A percentile compares a stretch with the other conserved stretches of the same genome.
Conservation (phyloP, 2,329 filamentous ascomycete species). For the Exserohilum rostratum region DNA sequence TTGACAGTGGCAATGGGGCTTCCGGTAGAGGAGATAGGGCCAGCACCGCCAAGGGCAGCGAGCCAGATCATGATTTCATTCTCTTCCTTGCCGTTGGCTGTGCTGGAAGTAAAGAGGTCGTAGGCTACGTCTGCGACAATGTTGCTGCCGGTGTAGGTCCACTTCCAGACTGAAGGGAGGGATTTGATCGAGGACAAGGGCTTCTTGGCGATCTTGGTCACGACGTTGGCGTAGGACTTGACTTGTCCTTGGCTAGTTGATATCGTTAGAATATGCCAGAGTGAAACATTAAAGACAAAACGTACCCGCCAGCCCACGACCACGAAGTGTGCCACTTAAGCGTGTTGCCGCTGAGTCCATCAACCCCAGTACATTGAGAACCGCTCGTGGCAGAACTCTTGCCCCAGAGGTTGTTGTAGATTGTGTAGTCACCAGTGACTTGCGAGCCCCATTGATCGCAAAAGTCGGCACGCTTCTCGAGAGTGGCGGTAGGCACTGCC, state of each 20-base stretch:
- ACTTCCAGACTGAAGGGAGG: slow-evolving; percentile 55
- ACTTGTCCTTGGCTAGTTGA: slow-evolving; percentile 39
- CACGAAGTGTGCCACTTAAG: slow-evolving; percentile 55
- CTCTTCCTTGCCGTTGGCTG: slow-evolving; percentile 54
- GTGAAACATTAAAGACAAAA: not conserved
- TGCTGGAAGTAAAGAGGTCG: slow-evolving; percentile 64
- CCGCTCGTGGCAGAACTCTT: slow-evolving; percentile 49
- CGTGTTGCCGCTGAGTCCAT: slow-evolving; percentile 44
- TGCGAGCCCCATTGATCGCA: slow-evolving; percentile 42
- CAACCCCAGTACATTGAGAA: slow-evolving; percentile 54
- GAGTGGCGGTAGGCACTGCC: slow-evolving; percentile 34
- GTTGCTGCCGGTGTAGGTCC: slow-evolving; percentile 56
- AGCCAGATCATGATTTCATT: slow-evolving; percentile 74
- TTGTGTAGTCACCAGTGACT: slow-evolving; percentile 38
- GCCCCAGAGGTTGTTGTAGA: slow-evolving; percentile 56
- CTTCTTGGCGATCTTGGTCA: slow-evolving; percentile 42
- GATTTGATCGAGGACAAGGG: slow-evolving; percentile 48
- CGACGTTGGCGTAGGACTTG: slow-evolving; percentile 54
- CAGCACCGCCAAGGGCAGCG: slow-evolving; percentile 61
- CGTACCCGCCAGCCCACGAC: slow-evolving; percentile 52
- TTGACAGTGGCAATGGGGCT: slow-evolving; percentile 60
- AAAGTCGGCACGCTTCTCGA: slow-evolving; percentile 42
- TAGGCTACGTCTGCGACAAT: slow-evolving; percentile 66
- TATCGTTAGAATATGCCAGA: slow-evolving; percentile 4
- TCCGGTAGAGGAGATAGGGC: slow-evolving; percentile 65